A percentile compares a stretch with the other conserved stretches of the same genome.
Evolutionary conservation across 1,139 yeast species (phyloP).

Genomic region (Hansenula lynferdii): DNA sequence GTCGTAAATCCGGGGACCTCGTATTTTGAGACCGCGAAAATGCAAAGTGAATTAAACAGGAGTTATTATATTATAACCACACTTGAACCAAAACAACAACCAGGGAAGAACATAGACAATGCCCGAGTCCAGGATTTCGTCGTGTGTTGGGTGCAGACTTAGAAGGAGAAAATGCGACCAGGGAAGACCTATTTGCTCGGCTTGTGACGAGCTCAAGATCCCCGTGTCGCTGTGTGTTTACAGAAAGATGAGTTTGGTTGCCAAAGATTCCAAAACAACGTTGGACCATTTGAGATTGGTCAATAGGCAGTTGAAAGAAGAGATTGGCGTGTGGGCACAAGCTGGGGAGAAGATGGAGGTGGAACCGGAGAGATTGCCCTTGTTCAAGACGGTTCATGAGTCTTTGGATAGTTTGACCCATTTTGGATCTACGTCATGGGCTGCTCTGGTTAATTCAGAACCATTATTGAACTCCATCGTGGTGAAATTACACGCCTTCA

Average conservation of each 20-base stretch:
- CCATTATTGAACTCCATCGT: conserved; percentile 10
- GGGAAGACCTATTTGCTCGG: conserved; percentile 9
- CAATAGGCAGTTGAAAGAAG: conserved; percentile 10
- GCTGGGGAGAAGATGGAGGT: too few relatives aligned
- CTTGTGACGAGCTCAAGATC: conserved; percentile 12
- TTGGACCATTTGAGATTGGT: conserved; percentile 6
- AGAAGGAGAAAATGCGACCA: conserved; percentile 13
- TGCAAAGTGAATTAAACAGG: too few relatives aligned
- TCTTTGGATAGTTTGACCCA: conserved; percentile 8
- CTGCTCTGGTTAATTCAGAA: conserved; percentile 11
- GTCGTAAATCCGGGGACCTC: too few relatives aligned
- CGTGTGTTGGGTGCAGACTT: conserved; percentile 14
- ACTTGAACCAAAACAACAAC: too few relatives aligned
- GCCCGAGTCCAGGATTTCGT: neutral
- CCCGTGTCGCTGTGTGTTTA: conserved; percentile 13
- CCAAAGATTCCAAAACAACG: conserved; percentile 13
- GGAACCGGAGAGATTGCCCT: conserved; percentile 6
- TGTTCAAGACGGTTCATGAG: conserved; percentile 9
- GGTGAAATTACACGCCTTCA: conserved; percentile 8
- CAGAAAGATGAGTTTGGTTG: conserved; percentile 13
- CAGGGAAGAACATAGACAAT: too few relatives aligned
- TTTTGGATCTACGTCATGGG: conserved; percentile 14
- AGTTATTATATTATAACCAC: too few relatives aligned
- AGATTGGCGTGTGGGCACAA: too few relatives aligned
- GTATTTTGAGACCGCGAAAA: too few relatives aligned